Conservation (phyloP, 2,329 filamentous ascomycete genomes). For the Calonectria hawksworthii region DNA sequence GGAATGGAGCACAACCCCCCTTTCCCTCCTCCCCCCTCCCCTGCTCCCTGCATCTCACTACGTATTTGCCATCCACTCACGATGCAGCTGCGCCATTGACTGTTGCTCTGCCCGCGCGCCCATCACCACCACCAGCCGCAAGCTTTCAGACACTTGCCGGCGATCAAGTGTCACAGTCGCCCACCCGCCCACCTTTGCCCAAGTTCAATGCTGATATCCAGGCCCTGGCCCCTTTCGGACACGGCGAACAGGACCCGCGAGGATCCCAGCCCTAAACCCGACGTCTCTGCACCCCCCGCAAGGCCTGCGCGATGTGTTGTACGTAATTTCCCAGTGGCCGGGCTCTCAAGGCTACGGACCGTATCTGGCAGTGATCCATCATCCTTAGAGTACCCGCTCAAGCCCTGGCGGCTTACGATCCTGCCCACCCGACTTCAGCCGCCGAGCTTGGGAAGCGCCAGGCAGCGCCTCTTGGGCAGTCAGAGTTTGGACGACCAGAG, state of each 20-base stretch:
- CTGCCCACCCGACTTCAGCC: conserved; percentile 41
- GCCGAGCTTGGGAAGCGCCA: conserved; percentile 35
- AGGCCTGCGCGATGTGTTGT: conserved; percentile 28
- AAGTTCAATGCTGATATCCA: conserved; percentile 30
- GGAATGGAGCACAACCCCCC: conserved; percentile 25
- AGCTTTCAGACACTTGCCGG: background rate
- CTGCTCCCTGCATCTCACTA: conserved; percentile 24
- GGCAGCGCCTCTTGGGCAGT: conserved; percentile 34
- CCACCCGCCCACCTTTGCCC: conserved; percentile 23
- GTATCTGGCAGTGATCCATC: conserved; percentile 26
- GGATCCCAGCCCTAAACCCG: conserved; percentile 29
- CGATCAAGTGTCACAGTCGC: conserved; percentile 15
- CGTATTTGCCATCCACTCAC: conserved; percentile 21
- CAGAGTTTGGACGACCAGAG: conserved; percentile 19
- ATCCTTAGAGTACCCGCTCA: conserved; percentile 34
- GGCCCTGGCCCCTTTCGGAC: background rate
- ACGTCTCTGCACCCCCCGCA: conserved; percentile 18
- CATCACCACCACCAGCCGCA: conserved; percentile 1
- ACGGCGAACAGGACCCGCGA: conserved; percentile 18
- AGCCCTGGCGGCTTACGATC: conserved; percentile 45
- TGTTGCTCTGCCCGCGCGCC: conserved; percentile 1
- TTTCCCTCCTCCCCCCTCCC: conserved; percentile 11
- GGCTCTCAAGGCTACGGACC: conserved; percentile 23
- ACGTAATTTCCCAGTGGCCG: conserved; percentile 31
- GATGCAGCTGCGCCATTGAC: conserved; percentile 11